These are phyloP conservation scores for Coemansia sp. DNA, from an alignment of 192 early-diverging fungal genomes.

Conservation along the genomic window DNA sequence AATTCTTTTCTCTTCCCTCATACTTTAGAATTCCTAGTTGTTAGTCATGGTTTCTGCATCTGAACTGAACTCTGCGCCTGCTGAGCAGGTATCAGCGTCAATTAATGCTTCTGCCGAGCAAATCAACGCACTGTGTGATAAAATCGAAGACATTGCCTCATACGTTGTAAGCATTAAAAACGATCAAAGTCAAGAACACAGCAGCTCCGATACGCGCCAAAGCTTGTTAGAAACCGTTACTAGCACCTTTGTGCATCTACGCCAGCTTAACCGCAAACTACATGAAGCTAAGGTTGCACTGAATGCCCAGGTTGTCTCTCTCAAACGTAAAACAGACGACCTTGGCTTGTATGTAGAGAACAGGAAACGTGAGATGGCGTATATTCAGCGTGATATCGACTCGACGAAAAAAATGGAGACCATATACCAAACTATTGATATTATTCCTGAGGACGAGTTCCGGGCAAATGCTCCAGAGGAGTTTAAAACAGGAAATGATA, in stretches of 20 bases:
- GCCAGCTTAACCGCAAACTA: conserved; percentile 39
- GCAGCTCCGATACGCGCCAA: conserved; percentile 12
- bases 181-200: neutral
- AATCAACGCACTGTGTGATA: conserved; percentile 33
- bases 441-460: conserved; percentile 32
- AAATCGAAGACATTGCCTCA: conserved; percentile 26
- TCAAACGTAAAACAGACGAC: conserved; percentile 35
- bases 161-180: conserved; percentile 4
- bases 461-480: conserved; percentile 31
- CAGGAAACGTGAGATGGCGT: conserved; percentile 30
- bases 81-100: neutral
- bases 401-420: conserved; percentile 46
- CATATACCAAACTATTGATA: conserved; percentile 50
- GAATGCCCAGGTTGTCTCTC: conserved; percentile 21
- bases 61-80: neutral
- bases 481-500: conserved; percentile 25
- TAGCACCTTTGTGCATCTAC: conserved; percentile 36
- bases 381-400: conserved; percentile 44
- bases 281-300: conserved; percentile 32
- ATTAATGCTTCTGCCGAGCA: conserved; percentile 15
- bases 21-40: neutral
- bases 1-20: no score
- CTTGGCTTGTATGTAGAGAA: conserved; percentile 45
- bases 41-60: neutral
- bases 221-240: conserved; percentile 25